phyloP scores from a whole-genome alignment of 768 basidiomycete genomes.

The Phaffia tasmanica region DNA sequence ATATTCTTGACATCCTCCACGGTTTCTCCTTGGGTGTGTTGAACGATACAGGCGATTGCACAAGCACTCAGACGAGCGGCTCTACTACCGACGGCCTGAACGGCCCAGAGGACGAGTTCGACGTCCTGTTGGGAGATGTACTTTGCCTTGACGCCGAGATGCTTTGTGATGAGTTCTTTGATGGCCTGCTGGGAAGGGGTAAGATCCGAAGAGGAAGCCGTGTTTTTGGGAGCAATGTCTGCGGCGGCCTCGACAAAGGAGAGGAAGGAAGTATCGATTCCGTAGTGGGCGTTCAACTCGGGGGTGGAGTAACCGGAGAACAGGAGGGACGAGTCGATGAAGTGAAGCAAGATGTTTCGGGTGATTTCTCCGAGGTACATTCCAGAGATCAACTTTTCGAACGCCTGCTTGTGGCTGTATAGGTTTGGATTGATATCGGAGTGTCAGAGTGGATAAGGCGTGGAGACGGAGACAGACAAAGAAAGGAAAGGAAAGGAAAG shows the following conservation, averaged over 20 bases:
- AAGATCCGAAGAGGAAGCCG: slow-evolving; percentile 9
- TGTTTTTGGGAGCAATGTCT: slow-evolving; percentile 34
- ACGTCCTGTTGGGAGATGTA: slow-evolving; percentile 46
- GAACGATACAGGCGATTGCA: slow-evolving; percentile 71
- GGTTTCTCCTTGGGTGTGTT: slow-evolving; percentile 65
- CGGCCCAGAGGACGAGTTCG: slow-evolving; percentile 70
- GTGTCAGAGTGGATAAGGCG: not conserved
- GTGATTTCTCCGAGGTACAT: slow-evolving; percentile 97
- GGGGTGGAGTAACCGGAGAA: slow-evolving; percentile 68
- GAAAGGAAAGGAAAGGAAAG: not conserved
- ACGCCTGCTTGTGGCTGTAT: slow-evolving; percentile 60
- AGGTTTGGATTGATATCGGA: not conserved
- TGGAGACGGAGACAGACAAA: not conserved
- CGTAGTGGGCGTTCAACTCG: slow-evolving; percentile 77
- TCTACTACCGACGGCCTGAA: slow-evolving; percentile 62
- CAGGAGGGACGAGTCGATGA: slow-evolving; percentile 60
- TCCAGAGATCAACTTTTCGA: slow-evolving; percentile 96
- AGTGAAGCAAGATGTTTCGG: slow-evolving; percentile 67
- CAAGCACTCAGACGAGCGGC: slow-evolving; percentile 75
- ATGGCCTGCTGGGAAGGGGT: slow-evolving; percentile 27
- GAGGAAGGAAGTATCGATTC: slow-evolving; percentile 86
- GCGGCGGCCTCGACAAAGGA: slow-evolving; percentile 64
- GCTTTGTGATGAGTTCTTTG: slow-evolving; percentile 51
- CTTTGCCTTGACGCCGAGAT: slow-evolving; percentile 50
- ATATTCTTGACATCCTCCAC: slow-evolving; percentile 37